Percentiles rank a stretch among this genome's conserved stretches.
Evolutionary conservation across 2,329 filamentous ascomycete species (phyloP).

Genomic region (Colletotrichum viniferum): DNA sequence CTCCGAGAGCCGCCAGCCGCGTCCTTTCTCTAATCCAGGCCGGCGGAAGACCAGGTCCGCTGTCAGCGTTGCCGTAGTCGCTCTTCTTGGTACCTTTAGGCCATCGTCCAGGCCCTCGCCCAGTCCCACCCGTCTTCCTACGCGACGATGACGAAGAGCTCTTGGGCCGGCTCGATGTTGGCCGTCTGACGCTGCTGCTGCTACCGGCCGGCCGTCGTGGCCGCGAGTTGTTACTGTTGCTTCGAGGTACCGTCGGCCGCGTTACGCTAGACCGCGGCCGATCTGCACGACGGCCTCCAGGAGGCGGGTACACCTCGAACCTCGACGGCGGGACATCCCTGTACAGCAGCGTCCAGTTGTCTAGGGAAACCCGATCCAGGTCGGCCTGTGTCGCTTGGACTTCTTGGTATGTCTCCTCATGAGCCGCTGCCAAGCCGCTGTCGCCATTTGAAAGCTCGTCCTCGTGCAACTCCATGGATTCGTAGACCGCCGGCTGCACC

Average conservation of each 20-base stretch:
- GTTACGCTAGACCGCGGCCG: constrained; percentile 47
- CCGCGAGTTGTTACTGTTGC: constrained; percentile 37
- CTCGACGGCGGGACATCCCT: constrained; percentile 68
- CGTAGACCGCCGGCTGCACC: constrained; percentile 18
- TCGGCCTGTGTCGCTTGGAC: not conserved
- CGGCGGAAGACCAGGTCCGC: constrained; percentile 67
- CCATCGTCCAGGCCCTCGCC: constrained; percentile 68
- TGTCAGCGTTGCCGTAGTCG: constrained; percentile 70
- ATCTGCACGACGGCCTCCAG: constrained; percentile 50
- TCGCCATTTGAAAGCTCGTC: constrained; percentile 1
- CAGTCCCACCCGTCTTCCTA: constrained; percentile 65
- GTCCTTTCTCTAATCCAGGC: constrained; percentile 49
- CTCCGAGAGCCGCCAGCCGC: constrained; percentile 16
- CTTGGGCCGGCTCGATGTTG: constrained; percentile 40
- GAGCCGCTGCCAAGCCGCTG: not conserved
- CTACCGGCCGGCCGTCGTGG: constrained; percentile 42
- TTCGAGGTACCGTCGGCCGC: constrained; percentile 41
- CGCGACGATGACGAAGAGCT: constrained; percentile 39
- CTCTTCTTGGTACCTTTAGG: constrained; percentile 72
- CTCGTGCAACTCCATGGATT: not conserved
- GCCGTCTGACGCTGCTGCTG: constrained; percentile 28
- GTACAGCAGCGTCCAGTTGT: constrained; percentile 52
- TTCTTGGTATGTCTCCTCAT: not conserved
- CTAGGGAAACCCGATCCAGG: not conserved
- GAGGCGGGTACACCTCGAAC: constrained; percentile 79